phyloP scores from a whole-genome alignment of 2,329 filamentous ascomycete genomes.

The Cladosporium phlei region DNA sequence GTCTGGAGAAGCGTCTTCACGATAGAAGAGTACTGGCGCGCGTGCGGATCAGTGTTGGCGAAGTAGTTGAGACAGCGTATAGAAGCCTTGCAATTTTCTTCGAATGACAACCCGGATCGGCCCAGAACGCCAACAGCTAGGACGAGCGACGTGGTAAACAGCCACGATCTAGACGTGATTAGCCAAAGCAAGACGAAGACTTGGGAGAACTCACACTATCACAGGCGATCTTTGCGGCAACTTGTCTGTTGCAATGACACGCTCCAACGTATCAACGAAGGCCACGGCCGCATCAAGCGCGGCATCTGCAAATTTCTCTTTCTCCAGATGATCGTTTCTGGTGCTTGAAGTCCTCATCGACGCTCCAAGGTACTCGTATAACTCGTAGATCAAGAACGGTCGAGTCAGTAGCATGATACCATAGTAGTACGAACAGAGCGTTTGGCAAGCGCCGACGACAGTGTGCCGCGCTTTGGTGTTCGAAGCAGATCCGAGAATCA shows the following conservation, averaged over 20 bases:
- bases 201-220: slow-evolving; percentile 23
- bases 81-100: slow-evolving; percentile 20
- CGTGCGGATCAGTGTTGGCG: slow-evolving; percentile 25
- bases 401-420: slow-evolving; percentile 50
- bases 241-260: slow-evolving; percentile 16
- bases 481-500: not conserved
- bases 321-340: slow-evolving; percentile 20
- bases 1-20: slow-evolving; percentile 24
- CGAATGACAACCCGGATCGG: slow-evolving; percentile 22
- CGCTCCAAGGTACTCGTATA: slow-evolving; percentile 36
- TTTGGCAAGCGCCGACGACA: slow-evolving; percentile 45
- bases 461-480: slow-evolving; percentile 24
- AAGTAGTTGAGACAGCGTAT: slow-evolving; percentile 26
- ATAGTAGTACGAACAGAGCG: slow-evolving; percentile 50
- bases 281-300: slow-evolving; percentile 27
- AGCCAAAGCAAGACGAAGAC: too few relatives aligned
- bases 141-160: slow-evolving; percentile 28
- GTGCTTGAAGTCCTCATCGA: slow-evolving; percentile 16
- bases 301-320: slow-evolving; percentile 27
- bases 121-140: slow-evolving; percentile 26
- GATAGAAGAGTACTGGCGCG: slow-evolving; percentile 27
- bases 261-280: slow-evolving; percentile 23
- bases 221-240: slow-evolving; percentile 22
- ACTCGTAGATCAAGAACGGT: slow-evolving; percentile 50
- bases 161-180: slow-evolving; percentile 28